A percentile compares a stretch with the other conserved stretches of the same genome.
Evolutionary conservation across 148 eudicot genomes (phyloP).

Genomic region (Diospyros kaki): DNA sequence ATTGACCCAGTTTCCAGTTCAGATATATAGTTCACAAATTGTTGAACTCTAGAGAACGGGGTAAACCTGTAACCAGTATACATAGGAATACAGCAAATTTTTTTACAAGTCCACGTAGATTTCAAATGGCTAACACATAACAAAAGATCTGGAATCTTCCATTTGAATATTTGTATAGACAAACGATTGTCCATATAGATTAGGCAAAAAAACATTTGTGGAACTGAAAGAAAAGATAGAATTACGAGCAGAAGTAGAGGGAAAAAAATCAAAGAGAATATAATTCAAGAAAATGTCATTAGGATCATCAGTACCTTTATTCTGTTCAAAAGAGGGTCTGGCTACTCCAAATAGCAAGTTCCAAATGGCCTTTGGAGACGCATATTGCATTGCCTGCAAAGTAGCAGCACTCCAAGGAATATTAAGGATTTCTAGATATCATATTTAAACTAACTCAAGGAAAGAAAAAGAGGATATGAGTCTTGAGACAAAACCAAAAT

Average conservation of each 20-base stretch:
- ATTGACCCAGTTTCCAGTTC: conserved; percentile 67
- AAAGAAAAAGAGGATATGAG: background rate
- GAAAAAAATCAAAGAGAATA: background rate
- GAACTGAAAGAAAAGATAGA: background rate
- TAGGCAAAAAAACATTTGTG: background rate
- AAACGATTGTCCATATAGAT: background rate
- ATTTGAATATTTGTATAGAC: background rate
- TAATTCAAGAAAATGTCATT: background rate
- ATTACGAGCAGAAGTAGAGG: background rate
- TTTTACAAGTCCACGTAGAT: background rate
- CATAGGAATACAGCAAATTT: no score
- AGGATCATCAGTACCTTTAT: conserved; percentile 45
- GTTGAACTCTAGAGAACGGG: conserved; percentile 61
- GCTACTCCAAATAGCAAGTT: conserved; percentile 64
- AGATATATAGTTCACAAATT: conserved; percentile 74
- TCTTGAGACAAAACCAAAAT: background rate
- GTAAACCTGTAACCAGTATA: conserved; percentile 36
- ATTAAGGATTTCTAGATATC: conserved; percentile 13
- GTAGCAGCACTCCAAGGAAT: conserved; percentile 40
- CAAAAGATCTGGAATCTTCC: background rate
- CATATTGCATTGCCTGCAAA: conserved; percentile 97
- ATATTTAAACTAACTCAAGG: background rate
- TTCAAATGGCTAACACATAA: background rate
- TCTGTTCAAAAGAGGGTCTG: conserved; percentile 45
- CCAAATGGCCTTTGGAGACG: conserved; percentile 97